Conservation (phyloP, 2,329 filamentous ascomycete species). For the Colletotrichum kahawae region DNA sequence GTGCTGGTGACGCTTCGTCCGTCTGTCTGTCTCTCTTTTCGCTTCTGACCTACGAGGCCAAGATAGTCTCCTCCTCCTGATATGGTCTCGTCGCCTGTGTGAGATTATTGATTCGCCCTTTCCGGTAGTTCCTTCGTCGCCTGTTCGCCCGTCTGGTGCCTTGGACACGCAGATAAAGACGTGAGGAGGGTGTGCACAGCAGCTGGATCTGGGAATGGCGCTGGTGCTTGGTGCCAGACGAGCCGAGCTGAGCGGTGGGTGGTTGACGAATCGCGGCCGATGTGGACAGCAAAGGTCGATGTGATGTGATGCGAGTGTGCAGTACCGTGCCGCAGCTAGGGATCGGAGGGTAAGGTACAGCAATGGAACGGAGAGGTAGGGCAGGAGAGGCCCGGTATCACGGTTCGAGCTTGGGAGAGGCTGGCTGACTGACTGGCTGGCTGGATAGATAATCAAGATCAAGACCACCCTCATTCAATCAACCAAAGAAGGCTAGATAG, state of each 20-base stretch:
- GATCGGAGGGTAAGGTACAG: conserved; percentile 11
- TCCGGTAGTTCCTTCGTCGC: background rate
- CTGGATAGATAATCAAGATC: background rate
- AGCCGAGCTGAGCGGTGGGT: background rate
- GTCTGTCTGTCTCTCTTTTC: background rate
- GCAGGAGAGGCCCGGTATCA: conserved; percentile 3
- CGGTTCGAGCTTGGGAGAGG: background rate
- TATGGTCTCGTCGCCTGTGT: background rate
- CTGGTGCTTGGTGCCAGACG: background rate
- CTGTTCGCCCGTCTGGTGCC: background rate
- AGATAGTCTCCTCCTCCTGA: background rate
- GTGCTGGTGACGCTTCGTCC: background rate
- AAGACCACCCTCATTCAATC: background rate
- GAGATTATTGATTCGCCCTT: background rate
- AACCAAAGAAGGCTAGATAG: background rate
- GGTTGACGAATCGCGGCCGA: background rate
- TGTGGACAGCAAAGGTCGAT: background rate
- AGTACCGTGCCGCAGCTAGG: conserved; percentile 11
- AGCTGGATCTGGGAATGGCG: background rate
- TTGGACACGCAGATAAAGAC: background rate
- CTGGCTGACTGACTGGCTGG: background rate
- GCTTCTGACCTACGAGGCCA: background rate
- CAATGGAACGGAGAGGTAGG: background rate
- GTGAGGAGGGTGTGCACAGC: background rate
- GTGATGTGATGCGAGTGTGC: conserved; percentile 16